These are phyloP conservation scores for Stemphylium vesicarium DNA, from an alignment of 2,329 filamentous ascomycete species.

Conservation along the genomic window DNA sequence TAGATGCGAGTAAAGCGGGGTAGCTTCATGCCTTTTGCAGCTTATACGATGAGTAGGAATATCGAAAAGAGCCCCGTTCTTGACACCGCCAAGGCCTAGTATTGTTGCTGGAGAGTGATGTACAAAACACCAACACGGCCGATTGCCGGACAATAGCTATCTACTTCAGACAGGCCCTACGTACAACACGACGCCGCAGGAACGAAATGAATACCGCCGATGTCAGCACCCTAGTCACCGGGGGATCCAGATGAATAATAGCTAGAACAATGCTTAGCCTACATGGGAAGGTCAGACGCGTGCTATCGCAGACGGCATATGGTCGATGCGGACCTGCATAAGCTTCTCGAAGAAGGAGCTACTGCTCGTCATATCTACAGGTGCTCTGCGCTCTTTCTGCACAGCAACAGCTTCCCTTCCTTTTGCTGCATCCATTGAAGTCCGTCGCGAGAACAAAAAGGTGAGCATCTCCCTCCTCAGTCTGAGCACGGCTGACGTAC, in stretches of 20 bases:
- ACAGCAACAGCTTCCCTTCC: background rate
- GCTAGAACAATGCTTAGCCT: slow-evolving; percentile 7
- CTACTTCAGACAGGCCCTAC: background rate
- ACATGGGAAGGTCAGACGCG: slow-evolving; percentile 7
- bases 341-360: background rate
- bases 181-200: slow-evolving; percentile 7
- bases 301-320: slow-evolving; percentile 1
- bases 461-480: background rate
- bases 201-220: slow-evolving; percentile 5
- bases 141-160: background rate
- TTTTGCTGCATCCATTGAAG: background rate
- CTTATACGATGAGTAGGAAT: background rate
- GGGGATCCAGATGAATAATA: background rate
- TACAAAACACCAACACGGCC: background rate
- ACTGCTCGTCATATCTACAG: background rate
- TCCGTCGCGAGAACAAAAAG: background rate
- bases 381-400: background rate
- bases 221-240: slow-evolving; percentile 5
- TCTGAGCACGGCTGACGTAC: background rate
- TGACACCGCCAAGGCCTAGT: too few relatives aligned
- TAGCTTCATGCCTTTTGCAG: background rate
- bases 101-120: too few relatives aligned
- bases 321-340: background rate
- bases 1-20: slow-evolving; percentile 4
- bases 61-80: background rate